Percentiles rank a stretch among this genome's conserved stretches.
phyloP scores from a whole-genome alignment of 306 rosid genomes.

The Lathyrus sativus region DNA sequence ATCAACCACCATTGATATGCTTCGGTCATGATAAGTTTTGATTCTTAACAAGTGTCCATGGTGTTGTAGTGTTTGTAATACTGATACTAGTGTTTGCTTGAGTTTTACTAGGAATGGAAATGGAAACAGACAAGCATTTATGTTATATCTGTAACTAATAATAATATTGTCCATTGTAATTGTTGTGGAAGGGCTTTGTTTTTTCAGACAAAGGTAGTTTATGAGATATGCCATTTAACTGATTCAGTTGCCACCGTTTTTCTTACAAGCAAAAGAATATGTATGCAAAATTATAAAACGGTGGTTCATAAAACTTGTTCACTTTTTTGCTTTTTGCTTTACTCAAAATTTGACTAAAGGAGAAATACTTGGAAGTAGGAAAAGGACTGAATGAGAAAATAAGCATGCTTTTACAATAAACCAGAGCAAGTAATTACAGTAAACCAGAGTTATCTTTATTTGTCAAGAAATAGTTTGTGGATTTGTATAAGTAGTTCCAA shows the following conservation, averaged over 20 bases:
- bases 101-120: slow-evolving; percentile 39
- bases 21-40: slow-evolving; percentile 32
- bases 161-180: slow-evolving; percentile 47
- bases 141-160: slow-evolving; percentile 33
- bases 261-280: no score
- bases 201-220: slow-evolving; percentile 27
- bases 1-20: slow-evolving; percentile 31
- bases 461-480: no score
- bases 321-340: no score
- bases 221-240: background rate
- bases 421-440: no score
- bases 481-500: no score
- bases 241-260: slow-evolving; percentile 7
- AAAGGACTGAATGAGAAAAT: no score
- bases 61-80: slow-evolving; percentile 35
- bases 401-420: no score
- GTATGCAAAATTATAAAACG: no score
- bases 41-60: slow-evolving; percentile 33
- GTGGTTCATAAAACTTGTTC: no score
- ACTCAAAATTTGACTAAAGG: no score
- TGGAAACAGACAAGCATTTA: slow-evolving; percentile 38
- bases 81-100: slow-evolving; percentile 35
- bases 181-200: slow-evolving; percentile 26
- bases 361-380: no score
- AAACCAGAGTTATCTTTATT: no score